These are phyloP conservation scores for Sergeia podlipaevii DNA, from an alignment of 208 protist species.

Conservation along the genomic window DNA sequence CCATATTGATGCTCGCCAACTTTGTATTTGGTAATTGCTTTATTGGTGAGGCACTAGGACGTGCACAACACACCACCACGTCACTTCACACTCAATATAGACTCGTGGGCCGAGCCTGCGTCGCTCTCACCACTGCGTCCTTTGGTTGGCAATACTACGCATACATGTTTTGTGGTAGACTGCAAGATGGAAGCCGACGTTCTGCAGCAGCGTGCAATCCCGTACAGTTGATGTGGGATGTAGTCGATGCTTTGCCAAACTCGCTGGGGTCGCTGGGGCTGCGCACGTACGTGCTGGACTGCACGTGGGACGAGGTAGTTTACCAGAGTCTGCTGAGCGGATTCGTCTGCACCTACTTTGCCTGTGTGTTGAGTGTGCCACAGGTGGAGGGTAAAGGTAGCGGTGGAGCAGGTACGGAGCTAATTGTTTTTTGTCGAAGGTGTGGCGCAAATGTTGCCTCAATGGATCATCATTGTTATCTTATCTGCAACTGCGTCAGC, in stretches of 20 bases:
- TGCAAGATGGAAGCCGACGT: not conserved
- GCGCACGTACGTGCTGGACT: conserved; percentile 10
- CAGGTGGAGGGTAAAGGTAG: conserved; percentile 7
- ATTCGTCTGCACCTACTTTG: conserved; percentile 29
- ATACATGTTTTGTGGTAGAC: conserved; percentile 36
- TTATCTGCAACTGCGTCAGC: conserved; percentile 67
- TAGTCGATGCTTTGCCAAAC: conserved; percentile 21
- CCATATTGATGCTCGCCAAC: conserved; percentile 43
- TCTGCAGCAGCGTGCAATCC: conserved; percentile 20
- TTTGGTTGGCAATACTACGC: conserved; percentile 64
- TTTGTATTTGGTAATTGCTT: conserved; percentile 69
- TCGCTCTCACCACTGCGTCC: conserved; percentile 26
- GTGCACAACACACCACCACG: conserved; percentile 21
- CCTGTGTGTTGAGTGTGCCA: conserved; percentile 40
- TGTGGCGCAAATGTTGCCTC: conserved; percentile 24
- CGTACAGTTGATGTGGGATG: conserved; percentile 23
- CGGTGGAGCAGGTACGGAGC: no score
- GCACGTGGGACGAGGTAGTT: conserved; percentile 15
- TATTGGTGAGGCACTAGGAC: conserved; percentile 36
- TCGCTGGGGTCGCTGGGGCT: not conserved
- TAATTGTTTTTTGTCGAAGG: conserved; percentile 39
- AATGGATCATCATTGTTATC: conserved; percentile 69
- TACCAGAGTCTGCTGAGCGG: conserved; percentile 22
- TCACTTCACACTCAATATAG: conserved; percentile 14
- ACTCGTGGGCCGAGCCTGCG: conserved; percentile 19